phyloP scores from a whole-genome alignment of 768 basidiomycete genomes.

The Tephrocybe sp. region DNA sequence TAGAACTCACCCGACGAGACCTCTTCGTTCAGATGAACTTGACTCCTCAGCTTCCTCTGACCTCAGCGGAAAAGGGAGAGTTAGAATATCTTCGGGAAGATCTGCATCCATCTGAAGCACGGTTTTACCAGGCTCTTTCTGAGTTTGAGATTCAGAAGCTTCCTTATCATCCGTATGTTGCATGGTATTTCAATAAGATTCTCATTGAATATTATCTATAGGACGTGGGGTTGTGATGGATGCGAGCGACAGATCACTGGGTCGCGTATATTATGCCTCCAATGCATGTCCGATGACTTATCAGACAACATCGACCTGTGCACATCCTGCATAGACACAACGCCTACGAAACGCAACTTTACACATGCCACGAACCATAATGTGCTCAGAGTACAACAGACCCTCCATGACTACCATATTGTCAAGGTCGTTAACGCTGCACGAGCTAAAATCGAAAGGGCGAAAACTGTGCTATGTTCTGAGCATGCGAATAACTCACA shows the following conservation, averaged over 20 bases:
- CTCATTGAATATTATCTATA: background rate
- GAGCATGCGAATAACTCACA: constrained; percentile 14
- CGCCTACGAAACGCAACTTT: constrained; percentile 26
- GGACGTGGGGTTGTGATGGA: constrained; percentile 29
- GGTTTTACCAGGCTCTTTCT: constrained; percentile 31
- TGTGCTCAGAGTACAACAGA: constrained; percentile 28
- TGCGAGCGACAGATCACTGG: constrained; percentile 31
- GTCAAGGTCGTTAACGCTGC: constrained; percentile 25
- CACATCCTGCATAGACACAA: constrained; percentile 26
- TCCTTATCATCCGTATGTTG: constrained; percentile 33
- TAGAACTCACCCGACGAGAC: constrained; percentile 27
- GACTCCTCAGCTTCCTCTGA: constrained; percentile 28
- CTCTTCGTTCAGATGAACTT: constrained; percentile 27
- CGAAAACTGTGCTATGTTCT: constrained; percentile 25
- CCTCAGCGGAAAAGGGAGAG: constrained; percentile 23
- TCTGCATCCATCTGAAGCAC: constrained; percentile 30
- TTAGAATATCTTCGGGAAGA: constrained; percentile 27
- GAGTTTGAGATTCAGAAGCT: constrained; percentile 31
- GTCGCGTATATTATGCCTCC: constrained; percentile 27
- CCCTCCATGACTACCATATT: constrained; percentile 30
- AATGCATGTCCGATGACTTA: constrained; percentile 31
- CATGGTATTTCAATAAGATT: background rate
- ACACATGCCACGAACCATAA: constrained; percentile 29
- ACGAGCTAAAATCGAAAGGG: constrained; percentile 18
- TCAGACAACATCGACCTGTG: constrained; percentile 33